These are phyloP conservation scores for Sophora flavescens DNA, from an alignment of 306 rosid genomes.

Conservation along the genomic window DNA sequence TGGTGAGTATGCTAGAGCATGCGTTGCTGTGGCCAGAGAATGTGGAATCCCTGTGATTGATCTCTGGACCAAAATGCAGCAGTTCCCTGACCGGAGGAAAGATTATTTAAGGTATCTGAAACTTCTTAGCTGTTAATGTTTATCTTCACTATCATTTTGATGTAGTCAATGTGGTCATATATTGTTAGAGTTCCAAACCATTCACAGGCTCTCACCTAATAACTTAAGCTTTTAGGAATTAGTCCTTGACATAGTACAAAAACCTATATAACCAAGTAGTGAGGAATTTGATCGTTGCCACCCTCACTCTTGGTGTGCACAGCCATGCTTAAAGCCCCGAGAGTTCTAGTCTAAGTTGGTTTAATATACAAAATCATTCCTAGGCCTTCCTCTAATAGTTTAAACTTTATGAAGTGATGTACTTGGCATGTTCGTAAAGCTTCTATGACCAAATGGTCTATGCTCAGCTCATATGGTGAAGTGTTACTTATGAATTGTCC, in stretches of 20 bases:
- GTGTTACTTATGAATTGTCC: neutral
- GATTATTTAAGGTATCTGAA: slow-evolving; percentile 59
- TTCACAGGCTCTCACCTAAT: slow-evolving; percentile 12
- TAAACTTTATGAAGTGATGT: neutral
- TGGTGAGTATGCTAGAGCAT: slow-evolving; percentile 72
- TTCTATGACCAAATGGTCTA: neutral
- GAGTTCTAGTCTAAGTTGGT: neutral
- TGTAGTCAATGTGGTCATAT: neutral
- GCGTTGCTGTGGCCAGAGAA: slow-evolving; percentile 69
- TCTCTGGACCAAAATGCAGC: slow-evolving; percentile 90
- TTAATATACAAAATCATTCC: slow-evolving; percentile 13
- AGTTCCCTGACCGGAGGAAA: slow-evolving; percentile 64
- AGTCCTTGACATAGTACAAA: neutral
- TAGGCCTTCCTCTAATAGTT: neutral
- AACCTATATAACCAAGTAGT: neutral
- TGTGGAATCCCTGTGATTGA: slow-evolving; percentile 65
- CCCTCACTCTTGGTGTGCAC: neutral
- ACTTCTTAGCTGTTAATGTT: neutral
- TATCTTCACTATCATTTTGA: neutral
- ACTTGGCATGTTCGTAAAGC: neutral
- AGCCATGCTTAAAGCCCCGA: neutral
- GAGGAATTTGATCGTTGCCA: neutral
- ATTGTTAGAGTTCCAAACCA: neutral
- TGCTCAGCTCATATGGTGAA: neutral
- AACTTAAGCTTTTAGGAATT: neutral